Percentiles rank a stretch among this genome's conserved stretches.
Evolutionary conservation across 805 yeast species (phyloP).

Genomic region (Tetrapisispora pingtungensis): DNA sequence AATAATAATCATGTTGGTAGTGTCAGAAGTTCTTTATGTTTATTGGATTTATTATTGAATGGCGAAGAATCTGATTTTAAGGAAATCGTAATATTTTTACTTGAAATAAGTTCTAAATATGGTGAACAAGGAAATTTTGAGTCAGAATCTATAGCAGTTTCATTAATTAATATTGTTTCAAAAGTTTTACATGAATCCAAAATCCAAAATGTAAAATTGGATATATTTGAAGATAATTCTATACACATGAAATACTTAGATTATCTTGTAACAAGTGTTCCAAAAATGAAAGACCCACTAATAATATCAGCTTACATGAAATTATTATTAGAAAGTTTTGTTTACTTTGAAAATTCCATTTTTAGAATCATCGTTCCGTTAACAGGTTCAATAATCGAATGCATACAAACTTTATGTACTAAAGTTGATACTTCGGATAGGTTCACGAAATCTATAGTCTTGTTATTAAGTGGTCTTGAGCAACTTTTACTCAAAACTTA

Average conservation of each 20-base stretch:
- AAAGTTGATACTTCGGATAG: constrained; percentile 29
- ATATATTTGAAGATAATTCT: constrained; percentile 25
- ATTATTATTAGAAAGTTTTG: constrained; percentile 43
- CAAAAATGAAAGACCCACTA: constrained; percentile 34
- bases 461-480: constrained; percentile 50
- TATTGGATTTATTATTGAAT: constrained; percentile 39
- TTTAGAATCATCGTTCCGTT: constrained; percentile 48
- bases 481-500: constrained; percentile 52
- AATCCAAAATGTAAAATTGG: constrained; percentile 21
- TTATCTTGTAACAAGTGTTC: constrained; percentile 42
- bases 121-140: constrained; percentile 18
- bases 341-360: constrained; percentile 40
- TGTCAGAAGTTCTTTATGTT: constrained; percentile 35
- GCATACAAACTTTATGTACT: constrained; percentile 15
- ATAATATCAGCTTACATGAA: constrained; percentile 29
- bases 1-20: constrained; percentile 30
- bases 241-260: constrained; percentile 31
- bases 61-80: constrained; percentile 50
- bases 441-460: constrained; percentile 36
- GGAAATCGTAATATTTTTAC: constrained; percentile 32
- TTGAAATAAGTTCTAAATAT: constrained; percentile 30
- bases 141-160: constrained; percentile 27
- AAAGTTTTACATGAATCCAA: constrained; percentile 26
- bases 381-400: constrained; percentile 35
- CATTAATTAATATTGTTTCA: constrained; percentile 25